A percentile compares a stretch with the other conserved stretches of the same genome.
phyloP scores from a whole-genome alignment of 176 grass and related monocot species.

The Hyparrhenia diplandra region DNA sequence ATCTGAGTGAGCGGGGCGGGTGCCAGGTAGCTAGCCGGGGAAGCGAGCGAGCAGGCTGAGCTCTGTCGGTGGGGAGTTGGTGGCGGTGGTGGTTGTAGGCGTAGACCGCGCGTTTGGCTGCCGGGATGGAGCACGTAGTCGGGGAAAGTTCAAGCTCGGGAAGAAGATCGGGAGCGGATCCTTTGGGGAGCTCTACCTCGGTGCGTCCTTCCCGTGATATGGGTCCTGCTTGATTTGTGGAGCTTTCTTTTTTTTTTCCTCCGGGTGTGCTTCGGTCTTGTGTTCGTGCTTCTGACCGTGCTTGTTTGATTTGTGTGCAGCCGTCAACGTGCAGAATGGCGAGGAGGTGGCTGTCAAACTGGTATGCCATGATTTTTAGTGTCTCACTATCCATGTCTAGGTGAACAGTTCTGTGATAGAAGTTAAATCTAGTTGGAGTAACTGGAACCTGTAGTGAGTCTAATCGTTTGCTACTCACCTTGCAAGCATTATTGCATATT shows the following conservation, averaged over 20 bases:
- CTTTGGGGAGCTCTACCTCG: constrained; percentile 72
- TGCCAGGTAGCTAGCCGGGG: neutral
- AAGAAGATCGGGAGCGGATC: constrained; percentile 81
- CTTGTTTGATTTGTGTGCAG: constrained; percentile 23
- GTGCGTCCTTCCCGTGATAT: constrained; percentile 15
- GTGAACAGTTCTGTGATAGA: neutral
- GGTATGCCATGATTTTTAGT: constrained; percentile 21
- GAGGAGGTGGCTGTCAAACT: constrained; percentile 41
- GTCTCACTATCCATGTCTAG: neutral
- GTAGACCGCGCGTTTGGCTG: neutral
- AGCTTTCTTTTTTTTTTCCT: neutral
- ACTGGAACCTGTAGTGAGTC: neutral
- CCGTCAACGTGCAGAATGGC: constrained; percentile 40
- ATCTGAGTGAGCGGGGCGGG: constrained; percentile 1
- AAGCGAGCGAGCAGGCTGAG: neutral
- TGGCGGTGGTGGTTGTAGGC: neutral
- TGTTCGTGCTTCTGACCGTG: neutral
- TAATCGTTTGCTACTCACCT: neutral
- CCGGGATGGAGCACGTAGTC: constrained; percentile 51
- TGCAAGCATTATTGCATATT: neutral
- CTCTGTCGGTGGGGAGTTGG: constrained; percentile 18
- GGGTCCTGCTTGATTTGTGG: neutral
- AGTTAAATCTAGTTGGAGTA: neutral
- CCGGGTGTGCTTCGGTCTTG: neutral
- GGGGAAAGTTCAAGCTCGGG: constrained; percentile 77